Base-by-base conservation (phyloP, 192 early-diverging fungal species). In the Mortierella antarctica region DNA sequence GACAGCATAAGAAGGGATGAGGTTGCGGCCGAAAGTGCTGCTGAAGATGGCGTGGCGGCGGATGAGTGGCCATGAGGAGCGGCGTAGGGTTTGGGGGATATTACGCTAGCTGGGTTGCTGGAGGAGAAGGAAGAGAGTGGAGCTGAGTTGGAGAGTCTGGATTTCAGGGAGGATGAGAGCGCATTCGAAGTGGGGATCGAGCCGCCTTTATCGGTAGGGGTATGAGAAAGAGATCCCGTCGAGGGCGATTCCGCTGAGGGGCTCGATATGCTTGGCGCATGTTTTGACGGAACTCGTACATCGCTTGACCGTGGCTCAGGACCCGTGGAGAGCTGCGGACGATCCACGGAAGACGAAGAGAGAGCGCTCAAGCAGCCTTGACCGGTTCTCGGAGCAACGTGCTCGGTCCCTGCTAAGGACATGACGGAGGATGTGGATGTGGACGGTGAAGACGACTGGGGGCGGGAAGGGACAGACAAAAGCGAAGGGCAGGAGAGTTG, bases 1-100 rank as follows among this genome's bases (percentile, higher is more conserved):
- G 80, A 82, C 3, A 71, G 42, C 73, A 76, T 75, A 5, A 71
- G 57, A 44, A 76, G 39, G 1, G 80, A 82, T 4, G 72, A 65
- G 1, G 72, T 62, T 48, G 72, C 68, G 39, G 80, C 53, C n/a
- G 66, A 70, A 3, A 65, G 55, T 18, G 71, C 66, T 15, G 50
- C 39, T 2, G 72, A 67, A 5, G 80, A 66, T 1, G 62, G 15
- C 2, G 49, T 57, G 11, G 23, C 45, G 44, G 39, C 44, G 7
- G 63, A 12, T 5, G 58, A 62, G 31, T 50, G 54, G 11, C 50
- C 46, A 31, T 59, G 63, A 15, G 66, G 42, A 54, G 53, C 42
- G 15, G 50, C 44, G 50, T 44, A 50, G 4, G 70, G 59, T 48
- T 58, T 67, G 14, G 70, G 45, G 11, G 64, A 57, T 21, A 78